A percentile compares a stretch with the other conserved stretches of the same genome.
Conservation (phyloP, 306 rosid genomes). For the Herpetospermum pedunculosum region DNA sequence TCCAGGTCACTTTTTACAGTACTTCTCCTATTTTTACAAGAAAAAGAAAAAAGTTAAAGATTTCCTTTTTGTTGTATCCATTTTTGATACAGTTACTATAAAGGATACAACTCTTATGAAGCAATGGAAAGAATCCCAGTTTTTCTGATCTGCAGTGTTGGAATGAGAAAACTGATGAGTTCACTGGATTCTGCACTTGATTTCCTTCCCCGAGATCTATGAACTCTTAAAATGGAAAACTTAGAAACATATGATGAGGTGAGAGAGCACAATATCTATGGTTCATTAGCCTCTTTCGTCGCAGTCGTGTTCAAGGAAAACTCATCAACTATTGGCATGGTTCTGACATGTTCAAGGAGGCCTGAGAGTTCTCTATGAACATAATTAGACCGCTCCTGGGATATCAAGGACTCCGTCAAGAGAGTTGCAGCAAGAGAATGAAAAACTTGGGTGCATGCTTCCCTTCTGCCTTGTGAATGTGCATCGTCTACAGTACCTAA, state of each 20-base stretch:
- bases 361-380: constrained; percentile 36
- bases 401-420: constrained; percentile 38
- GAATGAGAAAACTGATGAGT: neutral
- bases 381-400: constrained; percentile 32
- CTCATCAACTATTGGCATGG: constrained; percentile 39
- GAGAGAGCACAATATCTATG: neutral
- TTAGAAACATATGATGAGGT: neutral
- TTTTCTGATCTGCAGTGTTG: neutral
- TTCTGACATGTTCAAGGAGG: constrained; percentile 40
- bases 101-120: neutral
- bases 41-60: neutral
- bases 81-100: neutral
- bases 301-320: constrained; percentile 18
- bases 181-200: neutral
- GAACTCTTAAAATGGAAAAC: neutral
- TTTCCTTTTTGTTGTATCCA: neutral
- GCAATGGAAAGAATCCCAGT: neutral
- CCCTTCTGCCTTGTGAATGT: constrained; percentile 17
- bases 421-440: constrained; percentile 33
- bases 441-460: constrained; percentile 30
- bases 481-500: constrained; percentile 19
- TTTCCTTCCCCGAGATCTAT: neutral
- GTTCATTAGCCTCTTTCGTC: constrained; percentile 20
- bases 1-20: neutral
- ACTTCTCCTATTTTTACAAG: neutral